Conservation (phyloP, 2,329 filamentous ascomycete genomes). For the Beauveria sp. region DNA sequence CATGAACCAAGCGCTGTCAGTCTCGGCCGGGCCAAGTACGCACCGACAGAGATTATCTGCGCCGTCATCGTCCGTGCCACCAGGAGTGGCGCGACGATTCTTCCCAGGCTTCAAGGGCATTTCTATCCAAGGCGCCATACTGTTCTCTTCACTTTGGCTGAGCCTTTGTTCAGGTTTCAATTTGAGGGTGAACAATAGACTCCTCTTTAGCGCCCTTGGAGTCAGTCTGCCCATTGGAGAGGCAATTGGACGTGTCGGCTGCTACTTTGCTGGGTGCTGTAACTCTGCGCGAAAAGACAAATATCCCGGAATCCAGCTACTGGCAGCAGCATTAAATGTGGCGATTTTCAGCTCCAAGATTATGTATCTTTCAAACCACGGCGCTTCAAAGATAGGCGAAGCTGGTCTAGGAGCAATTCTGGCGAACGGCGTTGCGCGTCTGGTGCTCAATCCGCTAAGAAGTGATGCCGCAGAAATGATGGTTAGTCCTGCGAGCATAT, state of each 20-base stretch:
- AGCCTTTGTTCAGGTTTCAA: background rate
- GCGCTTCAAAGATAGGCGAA: background rate
- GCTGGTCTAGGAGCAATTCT: background rate
- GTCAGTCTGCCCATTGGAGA: conserved; percentile 7
- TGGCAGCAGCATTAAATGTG: background rate
- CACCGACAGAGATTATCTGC: background rate
- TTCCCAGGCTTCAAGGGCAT: conserved; percentile 7
- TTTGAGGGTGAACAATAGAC: background rate
- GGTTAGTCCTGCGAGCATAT: background rate
- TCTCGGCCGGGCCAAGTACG: background rate
- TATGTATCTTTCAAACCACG: background rate
- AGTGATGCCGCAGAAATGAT: background rate
- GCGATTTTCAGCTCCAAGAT: background rate
- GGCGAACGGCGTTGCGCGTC: background rate
- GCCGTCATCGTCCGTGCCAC: background rate
- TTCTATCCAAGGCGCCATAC: conserved; percentile 9
- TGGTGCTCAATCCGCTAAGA: conserved; percentile 4
- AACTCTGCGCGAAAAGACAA: background rate
- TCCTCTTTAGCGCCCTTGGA: background rate
- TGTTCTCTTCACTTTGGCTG: background rate
- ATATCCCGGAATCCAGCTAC: background rate
- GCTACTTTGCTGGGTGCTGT: conserved; percentile 11
- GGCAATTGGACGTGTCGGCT: conserved; percentile 9
- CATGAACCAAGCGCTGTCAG: background rate
- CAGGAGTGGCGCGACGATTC: background rate